These are phyloP conservation scores for Capsicum chinense DNA, from an alignment of 257 asterid species.

Conservation along the genomic window DNA sequence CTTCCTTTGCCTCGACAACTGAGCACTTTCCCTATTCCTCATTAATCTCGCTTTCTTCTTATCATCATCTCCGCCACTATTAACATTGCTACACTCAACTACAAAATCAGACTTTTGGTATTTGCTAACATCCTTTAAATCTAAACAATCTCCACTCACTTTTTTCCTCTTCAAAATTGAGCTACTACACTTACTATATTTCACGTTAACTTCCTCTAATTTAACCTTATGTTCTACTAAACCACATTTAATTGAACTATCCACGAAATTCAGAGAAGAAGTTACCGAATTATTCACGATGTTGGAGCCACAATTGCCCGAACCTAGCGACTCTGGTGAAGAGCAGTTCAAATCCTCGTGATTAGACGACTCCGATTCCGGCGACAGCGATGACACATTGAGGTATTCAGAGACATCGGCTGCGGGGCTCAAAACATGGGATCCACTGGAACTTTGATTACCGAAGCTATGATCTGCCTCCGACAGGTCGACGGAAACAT, in stretches of 20 bases:
- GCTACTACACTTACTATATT: constrained; percentile 8
- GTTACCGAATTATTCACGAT: constrained; percentile 38
- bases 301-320: constrained; percentile 54
- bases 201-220: constrained; percentile 46
- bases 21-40: constrained; percentile 85
- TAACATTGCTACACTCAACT: constrained; percentile 36
- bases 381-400: constrained; percentile 38
- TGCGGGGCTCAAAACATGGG: constrained; percentile 53
- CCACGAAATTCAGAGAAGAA: constrained; percentile 45
- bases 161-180: constrained; percentile 61
- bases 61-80: constrained; percentile 63
- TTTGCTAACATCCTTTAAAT: constrained; percentile 38
- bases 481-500: constrained; percentile 33
- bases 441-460: constrained; percentile 47
- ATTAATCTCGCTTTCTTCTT: constrained; percentile 62
- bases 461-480: constrained; percentile 28
- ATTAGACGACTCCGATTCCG: constrained; percentile 45
- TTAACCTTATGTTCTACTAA: constrained; percentile 58
- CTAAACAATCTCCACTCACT: constrained; percentile 38
- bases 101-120: constrained; percentile 46
- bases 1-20: constrained; percentile 74
- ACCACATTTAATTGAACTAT: constrained; percentile 44
- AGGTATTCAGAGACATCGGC: constrained; percentile 37
- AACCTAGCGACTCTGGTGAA: constrained; percentile 56
- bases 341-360: too few relatives aligned